phyloP scores from a whole-genome alignment of 176 grass and related monocot genomes.

The Lolium rigidum region DNA sequence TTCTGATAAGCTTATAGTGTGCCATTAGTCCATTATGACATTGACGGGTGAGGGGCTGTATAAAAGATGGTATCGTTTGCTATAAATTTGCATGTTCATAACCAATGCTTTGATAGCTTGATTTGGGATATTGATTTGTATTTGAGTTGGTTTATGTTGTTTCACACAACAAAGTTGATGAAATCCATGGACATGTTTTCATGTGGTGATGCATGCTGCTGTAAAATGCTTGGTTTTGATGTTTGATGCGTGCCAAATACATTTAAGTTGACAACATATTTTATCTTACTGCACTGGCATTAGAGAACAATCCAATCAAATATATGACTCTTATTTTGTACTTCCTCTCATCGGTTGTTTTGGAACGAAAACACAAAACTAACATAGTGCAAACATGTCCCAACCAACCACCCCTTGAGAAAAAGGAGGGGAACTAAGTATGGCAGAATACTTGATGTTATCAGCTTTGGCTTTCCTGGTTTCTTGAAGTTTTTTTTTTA shows the following conservation, averaged over 20 bases:
- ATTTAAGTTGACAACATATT: background rate
- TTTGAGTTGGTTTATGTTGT: slow-evolving; percentile 9
- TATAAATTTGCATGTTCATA: background rate
- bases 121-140: slow-evolving; percentile 16
- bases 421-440: background rate
- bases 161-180: background rate
- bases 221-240: background rate
- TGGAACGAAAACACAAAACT: slow-evolving; percentile 19
- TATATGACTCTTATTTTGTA: background rate
- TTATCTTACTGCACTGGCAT: background rate
- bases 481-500: background rate
- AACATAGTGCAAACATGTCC: background rate
- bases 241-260: background rate
- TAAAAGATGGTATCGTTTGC: background rate
- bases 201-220: background rate
- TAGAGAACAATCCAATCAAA: background rate
- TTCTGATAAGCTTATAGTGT: background rate
- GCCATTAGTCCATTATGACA: too few relatives aligned
- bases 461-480: background rate
- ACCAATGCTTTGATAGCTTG: background rate
- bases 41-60: too few relatives aligned
- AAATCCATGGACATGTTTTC: background rate
- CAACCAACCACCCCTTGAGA: background rate
- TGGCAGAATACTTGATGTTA: background rate
- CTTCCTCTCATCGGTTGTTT: background rate